Evolutionary conservation across 306 rosid genomes (phyloP), one percentile per base, ranked within the genome.

Genomic region (Cucumis hystrix): DNA sequence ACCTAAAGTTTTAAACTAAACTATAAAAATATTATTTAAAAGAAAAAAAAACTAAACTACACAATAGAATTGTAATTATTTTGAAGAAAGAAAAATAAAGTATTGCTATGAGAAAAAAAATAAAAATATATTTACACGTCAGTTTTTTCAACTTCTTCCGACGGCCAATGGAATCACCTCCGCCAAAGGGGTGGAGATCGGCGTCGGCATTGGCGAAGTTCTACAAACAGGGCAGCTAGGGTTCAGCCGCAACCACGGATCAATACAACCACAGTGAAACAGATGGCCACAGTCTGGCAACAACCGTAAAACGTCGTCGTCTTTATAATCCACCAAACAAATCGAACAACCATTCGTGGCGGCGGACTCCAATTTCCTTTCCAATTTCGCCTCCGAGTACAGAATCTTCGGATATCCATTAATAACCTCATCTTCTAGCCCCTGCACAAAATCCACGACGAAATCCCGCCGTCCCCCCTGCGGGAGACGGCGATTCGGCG

Each of bases 181-280:
- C 35, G 97, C 96, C 60, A 90, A 87, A 80, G 98, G 98, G 10
- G 98, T 91, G 0, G 98, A 88, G 43, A 92, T 81, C 5, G 98
- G 98, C 28, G 98, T 92, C 6, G 95, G 97, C 7, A 86, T 43
- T 18, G 97, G 98, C 8, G 98, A 95, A 1, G 96, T 89, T 83
- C 98, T 88, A 78, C 98, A 95, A 18, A 95, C 86, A 9, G 98
- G 98, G 79, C 98, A 94, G 0, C 96, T 86, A 1, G 98, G 98
- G 74, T 92, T 82, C 81, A 92, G 15, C 81, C 96, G 84, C 76
- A 94, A 57, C 98, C 98, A 94, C 0, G 95, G 97, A 66, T 94
- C 98, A 8, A 94, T 80, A 79, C 98, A 94, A 57, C 82, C 87
- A 17, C 71, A 79, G 30, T 94, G 98, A 59, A 94, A 94, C 8